phyloP scores from a whole-genome alignment of 805 yeast genomes.

The Suhomyces vadensis region DNA sequence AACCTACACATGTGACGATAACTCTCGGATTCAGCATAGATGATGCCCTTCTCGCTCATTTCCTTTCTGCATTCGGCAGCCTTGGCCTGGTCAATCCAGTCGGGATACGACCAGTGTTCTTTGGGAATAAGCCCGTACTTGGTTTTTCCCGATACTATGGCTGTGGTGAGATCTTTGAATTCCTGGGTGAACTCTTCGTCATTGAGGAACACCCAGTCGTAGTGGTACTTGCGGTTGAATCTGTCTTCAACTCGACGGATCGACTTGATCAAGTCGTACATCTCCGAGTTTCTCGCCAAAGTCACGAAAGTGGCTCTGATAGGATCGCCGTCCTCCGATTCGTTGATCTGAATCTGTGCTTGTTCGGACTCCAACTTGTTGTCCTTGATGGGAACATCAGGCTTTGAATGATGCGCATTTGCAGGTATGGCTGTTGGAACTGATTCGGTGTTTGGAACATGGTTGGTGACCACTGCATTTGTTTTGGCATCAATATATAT shows the following conservation, averaged over 20 bases:
- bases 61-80: slow-evolving; percentile 64
- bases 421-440: background rate
- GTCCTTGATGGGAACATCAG: slow-evolving; percentile 9
- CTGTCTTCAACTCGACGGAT: slow-evolving; percentile 83
- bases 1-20: slow-evolving; percentile 93
- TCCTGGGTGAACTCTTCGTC: slow-evolving; percentile 85
- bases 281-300: slow-evolving; percentile 71
- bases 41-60: slow-evolving; percentile 57
- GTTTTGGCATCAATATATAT: slow-evolving; percentile 19
- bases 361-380: slow-evolving; percentile 7
- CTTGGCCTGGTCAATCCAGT: slow-evolving; percentile 71
- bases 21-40: slow-evolving; percentile 72
- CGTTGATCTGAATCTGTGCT: slow-evolving; percentile 6
- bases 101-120: slow-evolving; percentile 87
- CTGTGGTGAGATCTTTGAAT: slow-evolving; percentile 66
- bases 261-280: slow-evolving; percentile 59
- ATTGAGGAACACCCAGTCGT: slow-evolving; percentile 95
- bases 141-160: slow-evolving; percentile 79
- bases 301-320: slow-evolving; percentile 82
- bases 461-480: slow-evolving; percentile 12
- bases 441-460: too few species aligned
- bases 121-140: slow-evolving; percentile 76
- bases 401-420: background rate
- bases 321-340: slow-evolving; percentile 23
- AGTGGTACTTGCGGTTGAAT: slow-evolving; percentile 75